Conservation (phyloP, 2,329 filamentous ascomycete species). For the Aspergillus costaricaensis region DNA sequence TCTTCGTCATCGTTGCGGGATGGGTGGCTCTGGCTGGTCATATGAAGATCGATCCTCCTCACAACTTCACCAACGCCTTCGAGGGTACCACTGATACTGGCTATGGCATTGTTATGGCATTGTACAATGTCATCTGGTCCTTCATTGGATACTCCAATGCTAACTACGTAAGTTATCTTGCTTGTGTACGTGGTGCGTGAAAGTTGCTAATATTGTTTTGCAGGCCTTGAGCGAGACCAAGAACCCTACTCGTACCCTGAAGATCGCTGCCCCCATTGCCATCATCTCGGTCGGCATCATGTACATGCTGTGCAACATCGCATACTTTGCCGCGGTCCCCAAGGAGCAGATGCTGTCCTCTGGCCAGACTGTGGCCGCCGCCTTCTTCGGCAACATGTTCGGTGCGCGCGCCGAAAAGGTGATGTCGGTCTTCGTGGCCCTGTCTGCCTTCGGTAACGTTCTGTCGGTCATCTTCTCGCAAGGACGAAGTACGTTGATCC, state of each 20-base stretch:
- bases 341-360: slow-evolving; percentile 57
- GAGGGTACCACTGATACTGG: slow-evolving; percentile 39
- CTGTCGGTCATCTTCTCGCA: slow-evolving; percentile 58
- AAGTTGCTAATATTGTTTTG: slow-evolving; percentile 19
- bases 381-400: slow-evolving; percentile 64
- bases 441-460: slow-evolving; percentile 64
- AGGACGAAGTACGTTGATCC: slow-evolving; percentile 38
- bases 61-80: slow-evolving; percentile 43
- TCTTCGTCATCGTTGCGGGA: slow-evolving; percentile 49
- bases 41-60: slow-evolving; percentile 37
- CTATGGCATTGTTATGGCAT: slow-evolving; percentile 58
- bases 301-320: slow-evolving; percentile 61
- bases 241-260: slow-evolving; percentile 60
- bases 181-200: background rate
- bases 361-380: slow-evolving; percentile 57
- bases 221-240: slow-evolving; percentile 56
- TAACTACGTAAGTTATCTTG: slow-evolving; percentile 54
- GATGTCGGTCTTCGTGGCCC: slow-evolving; percentile 62
- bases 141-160: slow-evolving; percentile 64
- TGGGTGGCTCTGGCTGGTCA: slow-evolving; percentile 45
- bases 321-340: slow-evolving; percentile 62
- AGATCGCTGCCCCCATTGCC: slow-evolving; percentile 58
- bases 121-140: slow-evolving; percentile 64
- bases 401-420: slow-evolving; percentile 56
- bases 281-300: slow-evolving; percentile 56